Percentiles rank a stretch among this genome's conserved stretches.
phyloP scores from a whole-genome alignment of 176 grass and related monocot genomes.

The Triticum timopheevii region DNA sequence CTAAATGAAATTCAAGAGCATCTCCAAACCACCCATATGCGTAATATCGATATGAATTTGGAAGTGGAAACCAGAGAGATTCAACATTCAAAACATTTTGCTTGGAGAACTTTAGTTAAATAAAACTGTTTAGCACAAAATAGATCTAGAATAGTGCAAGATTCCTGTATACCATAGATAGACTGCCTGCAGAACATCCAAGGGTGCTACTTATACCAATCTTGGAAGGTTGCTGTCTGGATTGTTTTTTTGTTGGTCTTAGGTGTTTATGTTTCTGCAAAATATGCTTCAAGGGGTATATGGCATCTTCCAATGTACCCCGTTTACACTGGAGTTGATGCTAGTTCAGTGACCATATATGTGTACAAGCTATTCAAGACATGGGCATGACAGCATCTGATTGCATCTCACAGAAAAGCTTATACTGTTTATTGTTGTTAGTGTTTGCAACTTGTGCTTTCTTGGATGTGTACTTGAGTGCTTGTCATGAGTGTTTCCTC shows the following conservation, averaged over 20 bases:
- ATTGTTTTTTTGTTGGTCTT: background rate
- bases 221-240: background rate
- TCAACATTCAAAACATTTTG: background rate
- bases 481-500: constrained; percentile 6
- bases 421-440: background rate
- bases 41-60: background rate
- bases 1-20: constrained; percentile 5
- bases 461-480: background rate
- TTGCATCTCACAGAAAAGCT: constrained; percentile 9
- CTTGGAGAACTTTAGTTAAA: background rate
- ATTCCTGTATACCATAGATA: background rate
- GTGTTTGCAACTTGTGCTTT: background rate
- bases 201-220: background rate
- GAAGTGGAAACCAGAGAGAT: background rate
- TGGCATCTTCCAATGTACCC: background rate
- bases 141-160: background rate
- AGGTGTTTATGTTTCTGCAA: background rate
- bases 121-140: background rate
- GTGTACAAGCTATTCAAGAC: background rate
- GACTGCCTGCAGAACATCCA: background rate
- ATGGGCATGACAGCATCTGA: background rate
- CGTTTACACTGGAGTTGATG: background rate
- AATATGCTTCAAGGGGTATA: background rate
- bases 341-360: constrained; percentile 17
- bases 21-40: background rate